Base-by-base conservation (phyloP, 768 basidiomycete genomes). In the Amanita subjunquillea region DNA sequence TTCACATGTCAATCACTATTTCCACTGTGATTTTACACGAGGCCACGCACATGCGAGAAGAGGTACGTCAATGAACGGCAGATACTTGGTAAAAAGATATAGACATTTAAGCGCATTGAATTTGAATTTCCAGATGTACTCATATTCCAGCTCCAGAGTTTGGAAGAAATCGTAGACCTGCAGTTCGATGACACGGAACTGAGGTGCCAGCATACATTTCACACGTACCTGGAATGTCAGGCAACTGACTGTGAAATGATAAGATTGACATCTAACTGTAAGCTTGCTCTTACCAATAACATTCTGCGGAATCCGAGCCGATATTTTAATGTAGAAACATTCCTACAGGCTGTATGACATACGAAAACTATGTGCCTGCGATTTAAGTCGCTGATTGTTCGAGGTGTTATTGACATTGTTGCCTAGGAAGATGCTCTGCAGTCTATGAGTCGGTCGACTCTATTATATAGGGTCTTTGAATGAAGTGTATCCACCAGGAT, bases 41-140 rank as follows among this genome's bases (percentile, higher is more conserved):
- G 25, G 22, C 12, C 9, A 57, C 61, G 32, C 53, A 64, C 65
- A 51, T 36, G 36, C 29, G 25, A 60, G 30, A 13, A 61, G 3
- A 17, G 53, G 20, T 15, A 57, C 53, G 39, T 67, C 62, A 27
- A 62, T n/a, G 37, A 63, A 62, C 5, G 59, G 56, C n/a, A 58
- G 50, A 39, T 68, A 68, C 25, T 63, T 62, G 39, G 59, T 53
- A 23, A 60, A 55, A 17, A 65, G 52, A 53, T 60, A 68, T 20
- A 65, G 52, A 36, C 48, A 49, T 46, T 64, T 66, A 6, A 61
- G 56, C 5, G 59, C 10, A 39, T 53, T 55, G 60, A 62, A 63
- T 41, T 49, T 54, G 5, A 58, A 54, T 10, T 48, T 49, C 65
- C 65, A 66, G 13, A 64, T 54, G 29, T 55, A 50, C 34, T 52